These are phyloP conservation scores for Dichotomocladium elegans DNA, from an alignment of 371 early-diverging fungal genomes.

Conservation along the genomic window DNA sequence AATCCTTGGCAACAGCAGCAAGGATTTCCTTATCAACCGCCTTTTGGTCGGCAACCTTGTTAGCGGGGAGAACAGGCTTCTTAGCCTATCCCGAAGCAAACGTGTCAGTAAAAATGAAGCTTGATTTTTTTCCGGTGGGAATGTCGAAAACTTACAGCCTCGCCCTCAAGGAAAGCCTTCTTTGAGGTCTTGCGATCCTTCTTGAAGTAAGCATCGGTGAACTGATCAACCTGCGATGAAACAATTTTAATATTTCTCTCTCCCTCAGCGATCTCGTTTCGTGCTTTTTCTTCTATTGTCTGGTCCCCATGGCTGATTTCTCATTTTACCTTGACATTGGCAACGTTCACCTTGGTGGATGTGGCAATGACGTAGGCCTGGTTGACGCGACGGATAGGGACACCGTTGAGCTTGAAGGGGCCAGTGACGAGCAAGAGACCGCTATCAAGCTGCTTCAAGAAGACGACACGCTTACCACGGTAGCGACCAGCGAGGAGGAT, in stretches of 20 bases:
- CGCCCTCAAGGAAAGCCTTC: constrained; percentile 86
- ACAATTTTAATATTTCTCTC: neutral
- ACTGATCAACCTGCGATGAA: constrained; percentile 56
- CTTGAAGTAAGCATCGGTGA: constrained; percentile 93
- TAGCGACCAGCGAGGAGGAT: constrained; percentile 96
- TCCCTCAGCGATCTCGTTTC: too few relatives aligned
- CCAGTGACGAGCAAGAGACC: constrained; percentile 97
- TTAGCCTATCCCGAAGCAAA: constrained; percentile 19
- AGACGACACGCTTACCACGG: constrained; percentile 98
- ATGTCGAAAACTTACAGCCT: constrained; percentile 31
- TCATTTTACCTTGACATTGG: constrained; percentile 65
- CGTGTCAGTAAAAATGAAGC: neutral
- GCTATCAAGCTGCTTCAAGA: constrained; percentile 93
- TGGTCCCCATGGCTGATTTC: neutral
- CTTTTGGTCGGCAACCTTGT: constrained; percentile 85
- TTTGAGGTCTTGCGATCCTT: constrained; percentile 72
- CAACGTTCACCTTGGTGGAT: constrained; percentile 93
- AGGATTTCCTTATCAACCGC: constrained; percentile 80
- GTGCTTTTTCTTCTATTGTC: neutral
- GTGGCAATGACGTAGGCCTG: constrained; percentile 98
- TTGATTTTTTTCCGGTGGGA: too few relatives aligned
- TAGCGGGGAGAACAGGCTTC: constrained; percentile 67
- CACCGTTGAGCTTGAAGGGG: constrained; percentile 97
- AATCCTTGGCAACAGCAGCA: constrained; percentile 78
- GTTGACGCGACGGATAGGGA: constrained; percentile 97